Base-by-base conservation (phyloP, 2,329 filamentous ascomycete species). In the Chaetomium globosum region DNA sequence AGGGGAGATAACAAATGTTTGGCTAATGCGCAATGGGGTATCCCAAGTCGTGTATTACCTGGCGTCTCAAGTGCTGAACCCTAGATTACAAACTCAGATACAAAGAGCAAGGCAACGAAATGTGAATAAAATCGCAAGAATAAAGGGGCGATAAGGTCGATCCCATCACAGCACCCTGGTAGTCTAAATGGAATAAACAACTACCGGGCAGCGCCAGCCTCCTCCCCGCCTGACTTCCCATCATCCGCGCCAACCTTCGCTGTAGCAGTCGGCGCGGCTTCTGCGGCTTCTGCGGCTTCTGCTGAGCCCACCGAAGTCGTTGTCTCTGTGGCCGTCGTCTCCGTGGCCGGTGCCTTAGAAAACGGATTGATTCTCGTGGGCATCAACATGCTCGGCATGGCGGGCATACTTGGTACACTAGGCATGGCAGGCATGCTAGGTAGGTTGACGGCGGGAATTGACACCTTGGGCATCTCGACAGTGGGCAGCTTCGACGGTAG, bases 401-500 rank as follows among this genome's bases (percentile, higher is more conserved):
- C 53, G 1, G 73, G 73, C 61, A 71, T 61, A 30, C 56, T 68
- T 3, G 61, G 61, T 54, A 71, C 67, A 7, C 48, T 55, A 10
- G 67, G 66, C 28, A 69, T 64, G 43, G n/a, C 62, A 21, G 68
- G 68, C 59, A 70, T 71, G 39, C 46, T 61, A 2, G 73, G 73
- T 54, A 71, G 56, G 31, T 60, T 67, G 21, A 67, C 65, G 59
- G 69, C 6, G 1, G 73, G 73, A 60, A 74, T 71, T 9, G 66
- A 66, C 16, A 68, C 64, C 48, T 67, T 70, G 36, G 71, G 70
- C 59, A 73, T 66, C 54, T 71, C 71, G n/a, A 72, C 68, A 0
- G 63, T 60, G 1, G 77, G 77, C 57, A 79, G 71, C 48, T 77
- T 82, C 59, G 74, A 75, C 3, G 82, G 82, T 53, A 81, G 75